Evolutionary conservation across 768 basidiomycete genomes (phyloP), one percentile per base, ranked within the genome.

Genomic region (Steccherinum ochraceum): DNA sequence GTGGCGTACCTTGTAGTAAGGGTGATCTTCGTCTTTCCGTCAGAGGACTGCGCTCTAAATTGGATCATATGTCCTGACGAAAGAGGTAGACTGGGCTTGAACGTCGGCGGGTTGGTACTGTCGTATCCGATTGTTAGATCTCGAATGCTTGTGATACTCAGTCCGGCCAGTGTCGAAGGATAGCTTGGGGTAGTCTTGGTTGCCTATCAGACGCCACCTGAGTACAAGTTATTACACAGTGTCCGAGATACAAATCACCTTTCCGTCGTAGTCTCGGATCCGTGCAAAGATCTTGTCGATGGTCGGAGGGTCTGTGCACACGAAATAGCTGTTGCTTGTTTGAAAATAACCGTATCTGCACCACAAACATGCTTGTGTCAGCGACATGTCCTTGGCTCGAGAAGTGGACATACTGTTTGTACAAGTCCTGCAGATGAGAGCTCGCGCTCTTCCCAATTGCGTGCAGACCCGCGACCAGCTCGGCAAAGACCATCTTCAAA

Each of bases 21-120:
- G 1, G 80, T 78, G 40, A 92, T 73, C 54, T 67, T 78, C 20
- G 71, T 73, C 3, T 66, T 76, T 24, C 69, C 66, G 7, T 45
- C 58, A 41, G 62, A 54, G 50, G 69, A 69, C 43, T 72, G 68
- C 2, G 81, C 86, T 48, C 81, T 70, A 63, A 94, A 86, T 56
- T 87, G 84, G 40, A 93, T 80, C 92, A 93, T 93, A 56, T 93
- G 84, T 4, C 89, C 84, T 0, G 82, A 83, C 18, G 89, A 89
- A 26, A 89, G 64, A 18, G 85, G 86, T 18, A 89, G 68, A 23
- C 68, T 66, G 12, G 89, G 84, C 56, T 74, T 67, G 61, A 74
- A 81, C 2, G 72, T 72, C 1, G 86, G 84, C n/a, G 83, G 74
- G 58, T 89, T 86, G 4, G 73, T 72, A 56, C 83, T 89, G 56